Percentiles rank a stretch among this genome's conserved stretches.
Evolutionary conservation across 768 basidiomycete genomes (phyloP).

Genomic region (Candolleomyces efflorescens): DNA sequence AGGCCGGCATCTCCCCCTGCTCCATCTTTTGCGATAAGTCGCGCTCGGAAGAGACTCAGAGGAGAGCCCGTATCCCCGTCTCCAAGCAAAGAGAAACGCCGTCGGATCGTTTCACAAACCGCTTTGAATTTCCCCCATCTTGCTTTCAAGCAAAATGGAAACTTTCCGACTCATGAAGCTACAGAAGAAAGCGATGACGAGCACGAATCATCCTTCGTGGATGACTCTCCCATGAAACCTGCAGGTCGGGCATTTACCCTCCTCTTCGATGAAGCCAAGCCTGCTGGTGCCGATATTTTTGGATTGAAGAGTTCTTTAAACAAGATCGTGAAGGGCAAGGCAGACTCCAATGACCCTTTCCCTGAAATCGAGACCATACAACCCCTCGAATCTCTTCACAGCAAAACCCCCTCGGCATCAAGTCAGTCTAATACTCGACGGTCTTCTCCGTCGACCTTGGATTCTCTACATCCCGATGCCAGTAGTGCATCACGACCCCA

Average conservation of each 20-base stretch:
- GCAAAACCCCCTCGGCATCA: too few relatives aligned
- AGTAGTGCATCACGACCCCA: too few relatives aligned
- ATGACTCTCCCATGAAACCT: constrained; percentile 68
- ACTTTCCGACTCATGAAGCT: constrained; percentile 7
- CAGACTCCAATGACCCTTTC: not conserved
- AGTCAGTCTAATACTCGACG: too few relatives aligned
- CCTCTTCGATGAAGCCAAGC: constrained; percentile 52
- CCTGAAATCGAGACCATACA: not conserved
- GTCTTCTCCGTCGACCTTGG: too few relatives aligned
- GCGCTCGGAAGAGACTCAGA: constrained; percentile 76
- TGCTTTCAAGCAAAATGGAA: constrained; percentile 17
- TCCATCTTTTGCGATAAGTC: constrained; percentile 45
- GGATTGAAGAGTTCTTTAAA: constrained; percentile 4
- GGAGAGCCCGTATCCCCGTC: constrained; percentile 84
- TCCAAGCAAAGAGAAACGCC: constrained; percentile 72
- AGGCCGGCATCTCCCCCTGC: constrained; percentile 18
- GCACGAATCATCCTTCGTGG: constrained; percentile 51
- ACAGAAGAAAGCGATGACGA: constrained; percentile 24
- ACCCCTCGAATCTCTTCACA: too few relatives aligned
- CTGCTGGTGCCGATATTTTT: constrained; percentile 10
- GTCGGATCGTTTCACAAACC: constrained; percentile 35
- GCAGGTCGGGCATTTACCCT: constrained; percentile 60
- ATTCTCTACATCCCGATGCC: too few relatives aligned
- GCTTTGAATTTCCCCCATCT: constrained; percentile 32
- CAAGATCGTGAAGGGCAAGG: not conserved